Percentiles rank a stretch among this genome's conserved stretches.
Conservation (phyloP, 495 filamentous ascomycete species). For the Aspergillus taichungensis region DNA sequence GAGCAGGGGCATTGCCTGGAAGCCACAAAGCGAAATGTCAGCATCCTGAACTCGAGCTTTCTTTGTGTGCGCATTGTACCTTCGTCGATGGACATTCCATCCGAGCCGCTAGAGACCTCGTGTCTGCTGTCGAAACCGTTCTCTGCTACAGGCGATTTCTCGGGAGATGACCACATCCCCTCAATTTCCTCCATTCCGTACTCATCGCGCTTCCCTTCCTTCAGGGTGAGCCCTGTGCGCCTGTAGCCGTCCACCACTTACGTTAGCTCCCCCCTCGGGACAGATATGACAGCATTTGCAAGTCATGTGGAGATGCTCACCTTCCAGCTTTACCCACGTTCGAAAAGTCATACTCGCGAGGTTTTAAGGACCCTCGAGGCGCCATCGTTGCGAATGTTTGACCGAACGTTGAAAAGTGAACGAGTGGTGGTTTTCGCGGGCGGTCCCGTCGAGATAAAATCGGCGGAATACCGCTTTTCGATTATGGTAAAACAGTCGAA, state of each 20-base stretch:
- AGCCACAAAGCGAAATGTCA: constrained; percentile 4
- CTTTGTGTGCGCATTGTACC: constrained; percentile 17
- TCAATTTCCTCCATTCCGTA: constrained; percentile 84
- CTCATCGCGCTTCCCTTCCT: constrained; percentile 80
- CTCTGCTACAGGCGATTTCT: constrained; percentile 43
- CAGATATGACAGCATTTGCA: not conserved
- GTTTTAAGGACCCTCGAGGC: constrained; percentile 37
- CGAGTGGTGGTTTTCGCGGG: constrained; percentile 1
- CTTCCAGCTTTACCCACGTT: constrained; percentile 57
- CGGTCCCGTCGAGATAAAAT: not conserved
- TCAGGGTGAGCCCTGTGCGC: constrained; percentile 76
- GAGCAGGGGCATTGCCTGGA: constrained; percentile 33
- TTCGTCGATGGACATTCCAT: constrained; percentile 42
- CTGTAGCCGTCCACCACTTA: constrained; percentile 23
- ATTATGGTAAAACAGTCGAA: too few relatives aligned
- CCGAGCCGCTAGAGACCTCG: constrained; percentile 30
- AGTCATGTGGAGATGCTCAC: constrained; percentile 25
- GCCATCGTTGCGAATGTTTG: constrained; percentile 29
- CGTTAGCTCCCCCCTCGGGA: constrained; percentile 3
- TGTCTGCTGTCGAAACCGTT: constrained; percentile 24
- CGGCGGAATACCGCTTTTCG: not conserved
- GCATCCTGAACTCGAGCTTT: not conserved
- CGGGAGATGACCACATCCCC: constrained; percentile 81
- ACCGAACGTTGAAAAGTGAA: not conserved
- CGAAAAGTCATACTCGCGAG: constrained; percentile 52